Percentiles rank a stretch among this genome's conserved stretches.
Evolutionary conservation across 192 early-diverging fungal genomes (phyloP).

Genomic region (Polychytrium aggregatum): DNA sequence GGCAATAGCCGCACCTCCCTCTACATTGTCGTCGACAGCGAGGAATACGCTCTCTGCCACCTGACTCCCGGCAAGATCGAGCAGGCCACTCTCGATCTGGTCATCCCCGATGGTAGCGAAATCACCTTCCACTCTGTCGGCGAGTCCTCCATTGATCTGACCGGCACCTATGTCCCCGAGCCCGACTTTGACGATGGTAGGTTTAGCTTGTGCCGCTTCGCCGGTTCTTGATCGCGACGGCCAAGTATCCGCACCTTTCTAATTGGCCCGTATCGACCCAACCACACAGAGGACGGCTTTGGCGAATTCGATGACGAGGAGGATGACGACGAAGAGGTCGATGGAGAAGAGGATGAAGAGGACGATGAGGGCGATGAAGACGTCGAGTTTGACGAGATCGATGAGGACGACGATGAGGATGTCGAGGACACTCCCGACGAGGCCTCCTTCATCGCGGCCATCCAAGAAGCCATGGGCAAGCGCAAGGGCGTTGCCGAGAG

Average conservation of each 20-base stretch:
- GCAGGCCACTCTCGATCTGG: slow-evolving; percentile 60
- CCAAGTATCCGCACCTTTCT: neutral
- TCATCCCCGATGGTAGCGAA: slow-evolving; percentile 50
- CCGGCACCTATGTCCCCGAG: slow-evolving; percentile 60
- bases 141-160: slow-evolving; percentile 52
- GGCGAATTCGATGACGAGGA: slow-evolving; percentile 17
- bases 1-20: slow-evolving; percentile 53
- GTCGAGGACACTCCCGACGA: slow-evolving; percentile 11
- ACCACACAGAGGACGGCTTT: neutral
- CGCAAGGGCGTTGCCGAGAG: slow-evolving; percentile 1
- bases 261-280: too few relatives aligned
- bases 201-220: slow-evolving; percentile 1
- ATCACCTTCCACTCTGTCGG: slow-evolving; percentile 66
- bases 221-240: neutral
- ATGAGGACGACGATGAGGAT: slow-evolving; percentile 32
- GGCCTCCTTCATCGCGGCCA: neutral
- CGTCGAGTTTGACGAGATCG: slow-evolving; percentile 19
- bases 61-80: slow-evolving; percentile 66
- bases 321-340: slow-evolving; percentile 26
- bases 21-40: slow-evolving; percentile 54
- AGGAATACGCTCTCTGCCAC: slow-evolving; percentile 70
- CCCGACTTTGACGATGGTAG: slow-evolving; percentile 28
- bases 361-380: slow-evolving; percentile 26
- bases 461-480: slow-evolving; percentile 9
- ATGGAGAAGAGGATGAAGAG: slow-evolving; percentile 23